Evolutionary conservation across 257 asterid genomes (phyloP).

Genomic region (Asclepias syriaca): DNA sequence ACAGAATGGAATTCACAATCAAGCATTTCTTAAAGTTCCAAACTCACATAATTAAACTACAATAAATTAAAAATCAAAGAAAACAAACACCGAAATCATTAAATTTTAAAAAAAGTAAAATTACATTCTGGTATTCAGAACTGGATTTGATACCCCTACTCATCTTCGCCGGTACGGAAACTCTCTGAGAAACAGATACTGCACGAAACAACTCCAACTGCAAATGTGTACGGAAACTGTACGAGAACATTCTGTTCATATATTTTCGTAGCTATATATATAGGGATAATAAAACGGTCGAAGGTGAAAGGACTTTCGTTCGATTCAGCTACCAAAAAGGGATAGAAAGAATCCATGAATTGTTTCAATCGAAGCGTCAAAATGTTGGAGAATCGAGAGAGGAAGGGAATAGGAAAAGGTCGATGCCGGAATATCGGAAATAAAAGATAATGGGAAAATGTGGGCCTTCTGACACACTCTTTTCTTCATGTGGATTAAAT

Average conservation of each 20-base stretch:
- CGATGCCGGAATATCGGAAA: not conserved
- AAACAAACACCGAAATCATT: not conserved
- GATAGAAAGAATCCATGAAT: not conserved
- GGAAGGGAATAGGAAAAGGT: not conserved
- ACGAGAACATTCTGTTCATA: not conserved
- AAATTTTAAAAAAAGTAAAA: not conserved
- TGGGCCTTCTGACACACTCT: too few species aligned
- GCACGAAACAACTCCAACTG: not conserved
- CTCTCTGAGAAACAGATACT: not conserved
- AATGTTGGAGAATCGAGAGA: not conserved
- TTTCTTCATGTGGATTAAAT: too few species aligned
- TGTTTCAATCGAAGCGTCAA: not conserved
- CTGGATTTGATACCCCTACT: not conserved
- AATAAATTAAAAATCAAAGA: not conserved
- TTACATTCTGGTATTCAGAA: not conserved
- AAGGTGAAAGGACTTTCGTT: not conserved
- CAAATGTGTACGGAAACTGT: not conserved
- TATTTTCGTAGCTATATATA: not conserved
- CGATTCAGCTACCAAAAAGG: not conserved
- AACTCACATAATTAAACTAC: not conserved
- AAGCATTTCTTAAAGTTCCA: not conserved
- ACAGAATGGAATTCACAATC: not conserved
- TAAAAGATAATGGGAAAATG: too few species aligned
- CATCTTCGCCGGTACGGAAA: not conserved
- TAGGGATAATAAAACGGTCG: not conserved